A percentile compares a stretch with the other conserved stretches of the same genome.
These are phyloP conservation scores for Viola pubescens DNA, from an alignment of 441 rosid species.

Conservation along the genomic window DNA sequence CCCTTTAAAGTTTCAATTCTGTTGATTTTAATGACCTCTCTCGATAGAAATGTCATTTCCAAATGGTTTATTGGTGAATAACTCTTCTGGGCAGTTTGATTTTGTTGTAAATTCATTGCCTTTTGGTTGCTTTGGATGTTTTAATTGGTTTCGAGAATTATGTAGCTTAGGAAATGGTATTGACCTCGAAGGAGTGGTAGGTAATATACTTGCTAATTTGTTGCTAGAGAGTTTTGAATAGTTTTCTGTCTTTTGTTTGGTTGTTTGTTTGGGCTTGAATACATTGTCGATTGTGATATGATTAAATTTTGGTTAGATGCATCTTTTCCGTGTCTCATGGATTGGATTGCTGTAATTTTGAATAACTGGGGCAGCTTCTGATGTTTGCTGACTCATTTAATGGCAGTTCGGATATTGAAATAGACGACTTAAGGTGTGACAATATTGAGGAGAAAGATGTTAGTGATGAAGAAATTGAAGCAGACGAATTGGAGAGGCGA, in stretches of 20 bases:
- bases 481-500: conserved; percentile 74
- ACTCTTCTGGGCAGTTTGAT: not conserved
- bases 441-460: conserved; percentile 88
- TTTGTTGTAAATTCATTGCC: not conserved
- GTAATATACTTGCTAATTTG: not conserved
- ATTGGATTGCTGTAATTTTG: not conserved
- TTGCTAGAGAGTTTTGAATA: not conserved
- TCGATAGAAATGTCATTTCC: not conserved
- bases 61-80: not conserved
- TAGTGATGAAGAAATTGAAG: conserved; percentile 92
- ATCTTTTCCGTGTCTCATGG: not conserved
- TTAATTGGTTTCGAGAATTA: conserved; percentile 1
- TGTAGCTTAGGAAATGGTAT: not conserved
- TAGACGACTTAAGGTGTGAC: conserved; percentile 66
- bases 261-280: too few species aligned
- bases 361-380: conserved; percentile 4
- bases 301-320: not conserved
- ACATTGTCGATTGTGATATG: not conserved
- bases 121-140: not conserved
- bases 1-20: not conserved
- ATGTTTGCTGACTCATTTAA: conserved; percentile 20
- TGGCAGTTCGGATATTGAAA: conserved; percentile 57
- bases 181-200: not conserved
- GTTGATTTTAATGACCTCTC: not conserved
- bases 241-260: too few species aligned